Conservation (phyloP, 75 land plant genomes). For the Adiantum capillusveneris region DNA sequence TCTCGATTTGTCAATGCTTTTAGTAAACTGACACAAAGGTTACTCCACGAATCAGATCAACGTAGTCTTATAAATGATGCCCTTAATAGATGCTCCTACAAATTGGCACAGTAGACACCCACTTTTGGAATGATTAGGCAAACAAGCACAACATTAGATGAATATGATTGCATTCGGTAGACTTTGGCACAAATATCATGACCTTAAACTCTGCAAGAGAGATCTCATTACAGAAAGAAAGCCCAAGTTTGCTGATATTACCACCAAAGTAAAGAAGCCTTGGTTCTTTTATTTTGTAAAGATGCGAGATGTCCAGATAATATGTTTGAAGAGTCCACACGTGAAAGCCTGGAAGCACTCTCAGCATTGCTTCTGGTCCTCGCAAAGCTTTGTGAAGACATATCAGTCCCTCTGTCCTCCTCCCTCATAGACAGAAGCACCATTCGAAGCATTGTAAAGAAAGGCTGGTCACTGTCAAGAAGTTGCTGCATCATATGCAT, state of each 20-base stretch:
- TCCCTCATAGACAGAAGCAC: constrained; percentile 94
- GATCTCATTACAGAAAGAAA: no score
- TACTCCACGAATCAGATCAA: background rate
- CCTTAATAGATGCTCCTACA: no score
- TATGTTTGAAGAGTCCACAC: background rate
- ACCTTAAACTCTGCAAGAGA: no score
- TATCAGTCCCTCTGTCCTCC: constrained; percentile 66
- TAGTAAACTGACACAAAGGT: background rate
- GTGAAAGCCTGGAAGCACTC: background rate
- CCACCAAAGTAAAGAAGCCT: constrained; percentile 87
- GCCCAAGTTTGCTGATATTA: no score
- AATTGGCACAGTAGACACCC: no score
- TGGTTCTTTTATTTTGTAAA: constrained; percentile 30
- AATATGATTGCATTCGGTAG: no score
- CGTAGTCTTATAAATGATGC: no score
- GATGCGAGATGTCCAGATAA: background rate
- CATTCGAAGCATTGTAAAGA: constrained; percentile 96
- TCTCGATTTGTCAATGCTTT: no score
- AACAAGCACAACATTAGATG: no score
- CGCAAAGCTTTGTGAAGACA: constrained; percentile 31
- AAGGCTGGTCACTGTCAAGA: constrained; percentile 97
- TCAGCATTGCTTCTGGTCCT: constrained; percentile 14
- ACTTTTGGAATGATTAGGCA: no score
- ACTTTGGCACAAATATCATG: no score
- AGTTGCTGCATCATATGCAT: constrained; percentile 88